Base-by-base conservation (phyloP, 1,139 yeast species). In the Yamadazyma mexicana region DNA sequence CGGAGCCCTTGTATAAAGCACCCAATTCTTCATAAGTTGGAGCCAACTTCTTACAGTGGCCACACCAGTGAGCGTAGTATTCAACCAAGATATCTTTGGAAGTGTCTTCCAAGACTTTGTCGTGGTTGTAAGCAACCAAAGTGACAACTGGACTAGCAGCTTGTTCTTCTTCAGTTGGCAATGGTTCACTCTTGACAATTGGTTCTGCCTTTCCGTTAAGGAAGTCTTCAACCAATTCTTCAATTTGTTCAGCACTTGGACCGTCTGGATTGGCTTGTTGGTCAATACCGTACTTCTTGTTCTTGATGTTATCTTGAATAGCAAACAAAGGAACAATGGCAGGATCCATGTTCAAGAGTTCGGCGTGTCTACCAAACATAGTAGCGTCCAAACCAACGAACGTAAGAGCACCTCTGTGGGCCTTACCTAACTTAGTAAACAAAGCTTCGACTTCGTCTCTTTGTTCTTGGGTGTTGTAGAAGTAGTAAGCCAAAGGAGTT, bases 11-110 rank as follows among this genome's bases (percentile, higher is more conserved):
- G 64, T 73, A 85, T 43, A 85, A 61, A 39, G 70, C 81, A 42
- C 89, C 97, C 54, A 92, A 78, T 62, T 88, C 94, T 61, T 87
- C 96, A 74, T 84, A 92, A 45, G 73, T 75, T 59, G 98, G 98
- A 43, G 96, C 96, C 66, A 91, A 77, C 67, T 79, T 87, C 78
- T 91, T 91, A 78, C 98, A 91, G 76, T 91, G 98, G 37, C 98
- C 97, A 74, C 98, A 91, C 98, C 98, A 92, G 68, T 96, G 96
- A 42, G 98, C 98, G 61, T 87, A 92, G 71, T 87, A 91, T 73
- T 91, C 88, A 52, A 92, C 91, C 52, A 92, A 73, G 39, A 92
- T 91, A 63, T 92, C 98, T 75, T 87, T 88, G 43, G 75, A 63
- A 38, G 72, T 68, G 58, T 89, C 91, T 29, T 73, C 69, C 45